Base-by-base conservation (phyloP, 352 stramenopile genomes). In the Phytophthora lateralis region DNA sequence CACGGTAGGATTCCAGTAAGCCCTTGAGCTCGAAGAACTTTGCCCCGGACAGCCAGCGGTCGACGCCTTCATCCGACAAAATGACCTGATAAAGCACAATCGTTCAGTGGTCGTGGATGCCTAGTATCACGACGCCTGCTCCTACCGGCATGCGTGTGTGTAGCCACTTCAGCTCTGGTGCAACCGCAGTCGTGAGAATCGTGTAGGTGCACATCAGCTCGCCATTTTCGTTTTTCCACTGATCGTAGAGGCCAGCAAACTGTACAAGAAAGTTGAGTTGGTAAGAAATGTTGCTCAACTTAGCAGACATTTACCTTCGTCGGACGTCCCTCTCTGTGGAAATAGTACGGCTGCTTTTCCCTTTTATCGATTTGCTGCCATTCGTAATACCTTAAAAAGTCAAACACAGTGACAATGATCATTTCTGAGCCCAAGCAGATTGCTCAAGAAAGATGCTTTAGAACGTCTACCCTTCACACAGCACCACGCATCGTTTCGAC, bases 291-390 rank as follows among this genome's bases (percentile, higher is more conserved):
- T 41, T 9, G 15, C 12, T 41, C 17, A 60, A 14, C 10, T 32
- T 44, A 3, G n/a, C 20, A 20, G 38, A 0, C 6, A 24, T 10
- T 39, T 46, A 90, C 81, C 78, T 90, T 92, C 51, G 92, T 74
- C 4, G 64, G 63, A 1, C 46, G 51, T 3, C 57, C 60, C 2
- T 77, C 70, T 29, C 71, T 76, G 34, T 90, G 79, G 46, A 96
- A 82, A 49, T 97, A 97, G 74, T 96, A 97, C 27, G 91, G 91
- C 54, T 97, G 91, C 60, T 96, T 97, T 50, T 92, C 82, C 15
- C 76, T 76, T 69, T 93, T 96, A 58, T 86, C 72, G 12, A 97
- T 66, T 60, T 94, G 83, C 34, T 95, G 85, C 91, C 91, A 97
- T 56, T 97, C 91, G 59, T 96, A 97, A 62, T 97, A 97, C 7